These are phyloP conservation scores for Neofusicoccum sp. DNA, from an alignment of 2,329 filamentous ascomycete species.

Conservation along the genomic window DNA sequence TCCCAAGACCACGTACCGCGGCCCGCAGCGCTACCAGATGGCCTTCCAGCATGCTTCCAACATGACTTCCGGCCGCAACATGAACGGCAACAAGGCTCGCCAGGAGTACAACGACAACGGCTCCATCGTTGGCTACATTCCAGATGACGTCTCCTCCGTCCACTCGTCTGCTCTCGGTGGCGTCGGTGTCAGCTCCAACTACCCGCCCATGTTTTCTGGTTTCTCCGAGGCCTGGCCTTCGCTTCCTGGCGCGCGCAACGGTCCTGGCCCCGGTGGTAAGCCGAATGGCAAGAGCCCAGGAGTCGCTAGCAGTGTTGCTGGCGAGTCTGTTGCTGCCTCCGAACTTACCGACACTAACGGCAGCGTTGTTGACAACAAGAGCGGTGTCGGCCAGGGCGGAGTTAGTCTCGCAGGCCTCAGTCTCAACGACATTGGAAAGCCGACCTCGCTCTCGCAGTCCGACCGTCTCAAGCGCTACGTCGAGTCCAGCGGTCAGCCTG, in stretches of 20 bases:
- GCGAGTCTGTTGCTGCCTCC: slow-evolving; percentile 89
- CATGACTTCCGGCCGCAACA: slow-evolving; percentile 52
- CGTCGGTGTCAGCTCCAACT: slow-evolving; percentile 77
- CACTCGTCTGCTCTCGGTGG: slow-evolving; percentile 90
- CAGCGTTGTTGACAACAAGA: slow-evolving; percentile 74
- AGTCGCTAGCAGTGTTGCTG: slow-evolving; percentile 77
- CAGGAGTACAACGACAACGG: slow-evolving; percentile 70
- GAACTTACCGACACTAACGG: slow-evolving; percentile 84
- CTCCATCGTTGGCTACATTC: slow-evolving; percentile 92
- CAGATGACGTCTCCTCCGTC: slow-evolving; percentile 94
- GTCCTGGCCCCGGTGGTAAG: slow-evolving; percentile 66
- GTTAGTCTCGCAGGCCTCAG: slow-evolving; percentile 86
- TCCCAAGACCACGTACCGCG: slow-evolving; percentile 88
- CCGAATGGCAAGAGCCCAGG: slow-evolving; percentile 38
- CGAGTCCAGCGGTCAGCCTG: slow-evolving; percentile 72
- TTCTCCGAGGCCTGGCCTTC: slow-evolving; percentile 92
- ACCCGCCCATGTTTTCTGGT: slow-evolving; percentile 92
- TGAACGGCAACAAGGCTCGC: slow-evolving; percentile 52
- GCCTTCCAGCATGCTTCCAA: slow-evolving; percentile 70
- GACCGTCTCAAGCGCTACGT: slow-evolving; percentile 95
- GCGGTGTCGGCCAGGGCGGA: slow-evolving; percentile 74
- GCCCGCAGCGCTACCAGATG: slow-evolving; percentile 84
- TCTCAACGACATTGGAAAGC: slow-evolving; percentile 70
- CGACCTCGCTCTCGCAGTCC: slow-evolving; percentile 75
- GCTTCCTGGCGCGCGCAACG: slow-evolving; percentile 69